A percentile compares a stretch with the other conserved stretches of the same genome.
These are phyloP conservation scores for Ceratobasidium sp. DNA, from an alignment of 1,284 basidiomycete genomes.

Conservation along the genomic window DNA sequence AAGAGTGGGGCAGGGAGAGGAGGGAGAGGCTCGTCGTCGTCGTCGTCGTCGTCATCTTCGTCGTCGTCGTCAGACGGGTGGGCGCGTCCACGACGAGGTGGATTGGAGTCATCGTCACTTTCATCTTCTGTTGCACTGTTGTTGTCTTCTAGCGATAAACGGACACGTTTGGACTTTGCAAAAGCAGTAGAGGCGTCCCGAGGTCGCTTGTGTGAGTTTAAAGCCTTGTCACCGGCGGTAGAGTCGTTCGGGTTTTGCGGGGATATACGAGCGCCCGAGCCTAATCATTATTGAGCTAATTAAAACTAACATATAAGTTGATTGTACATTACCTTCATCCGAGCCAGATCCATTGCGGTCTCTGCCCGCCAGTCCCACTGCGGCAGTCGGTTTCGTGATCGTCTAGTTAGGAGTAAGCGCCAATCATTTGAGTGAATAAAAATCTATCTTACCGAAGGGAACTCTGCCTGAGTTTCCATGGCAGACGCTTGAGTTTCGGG, in stretches of 20 bases:
- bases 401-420: too few species aligned
- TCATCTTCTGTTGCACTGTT: too few species aligned
- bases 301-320: background rate
- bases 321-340: background rate
- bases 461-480: conserved; percentile 19
- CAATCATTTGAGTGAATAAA: background rate
- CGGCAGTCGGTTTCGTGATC: background rate
- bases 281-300: background rate
- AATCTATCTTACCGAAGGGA: background rate
- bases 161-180: background rate
- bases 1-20: too few species aligned
- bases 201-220: conserved; percentile 3
- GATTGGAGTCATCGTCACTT: too few species aligned
- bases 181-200: background rate
- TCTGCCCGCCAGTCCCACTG: conserved; percentile 28
- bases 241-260: background rate
- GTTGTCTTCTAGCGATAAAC: too few species aligned
- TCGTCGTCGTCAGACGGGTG: too few species aligned
- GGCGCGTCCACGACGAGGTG: too few species aligned
- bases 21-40: too few species aligned
- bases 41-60: too few species aligned
- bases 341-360: conserved; percentile 7
- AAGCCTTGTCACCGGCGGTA: background rate
- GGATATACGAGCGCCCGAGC: background rate
- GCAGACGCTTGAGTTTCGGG: conserved; percentile 9